These are phyloP conservation scores for Globisporangium camurandrum DNA, from an alignment of 352 stramenopile species.

Conservation along the genomic window DNA sequence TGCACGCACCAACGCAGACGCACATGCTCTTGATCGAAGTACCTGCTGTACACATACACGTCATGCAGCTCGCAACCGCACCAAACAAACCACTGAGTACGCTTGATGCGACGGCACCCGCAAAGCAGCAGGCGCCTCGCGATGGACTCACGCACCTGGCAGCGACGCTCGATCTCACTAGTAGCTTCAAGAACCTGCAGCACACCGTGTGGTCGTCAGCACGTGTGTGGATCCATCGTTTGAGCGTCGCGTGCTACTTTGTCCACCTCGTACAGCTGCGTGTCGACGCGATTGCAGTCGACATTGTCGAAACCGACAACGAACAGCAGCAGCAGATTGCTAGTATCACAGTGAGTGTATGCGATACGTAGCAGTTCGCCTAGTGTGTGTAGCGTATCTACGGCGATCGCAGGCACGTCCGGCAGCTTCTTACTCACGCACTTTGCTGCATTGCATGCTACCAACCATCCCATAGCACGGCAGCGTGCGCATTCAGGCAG, in stretches of 20 bases:
- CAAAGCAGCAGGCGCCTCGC: neutral
- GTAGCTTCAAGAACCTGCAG: slow-evolving; percentile 22
- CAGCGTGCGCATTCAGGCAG: slow-evolving; percentile 15
- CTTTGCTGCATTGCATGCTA: no score
- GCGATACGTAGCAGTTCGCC: no score
- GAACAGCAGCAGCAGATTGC: slow-evolving; percentile 5
- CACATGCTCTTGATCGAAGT: slow-evolving; percentile 39
- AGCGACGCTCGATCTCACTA: slow-evolving; percentile 16
- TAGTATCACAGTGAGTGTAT: slow-evolving; percentile 2
- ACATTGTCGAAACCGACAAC: slow-evolving; percentile 17
- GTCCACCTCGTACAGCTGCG: slow-evolving; percentile 25
- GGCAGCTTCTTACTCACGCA: slow-evolving; percentile 1
- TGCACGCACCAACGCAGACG: slow-evolving; percentile 29
- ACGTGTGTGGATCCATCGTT: slow-evolving; percentile 31
- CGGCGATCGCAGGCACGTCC: neutral
- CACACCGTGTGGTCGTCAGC: slow-evolving; percentile 29
- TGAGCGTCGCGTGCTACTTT: slow-evolving; percentile 27
- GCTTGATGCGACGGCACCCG: neutral
- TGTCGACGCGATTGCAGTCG: slow-evolving; percentile 22
- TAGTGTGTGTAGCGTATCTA: slow-evolving; percentile 1
- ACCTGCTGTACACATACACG: slow-evolving; percentile 23
- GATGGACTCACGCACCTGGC: neutral
- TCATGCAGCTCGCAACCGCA: slow-evolving; percentile 3
- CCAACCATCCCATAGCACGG: slow-evolving; percentile 17
- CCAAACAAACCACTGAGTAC: no score